Percentiles rank a stretch among this genome's conserved stretches.
phyloP scores from a whole-genome alignment of 495 filamentous ascomycete species.

The Collariella sp. region DNA sequence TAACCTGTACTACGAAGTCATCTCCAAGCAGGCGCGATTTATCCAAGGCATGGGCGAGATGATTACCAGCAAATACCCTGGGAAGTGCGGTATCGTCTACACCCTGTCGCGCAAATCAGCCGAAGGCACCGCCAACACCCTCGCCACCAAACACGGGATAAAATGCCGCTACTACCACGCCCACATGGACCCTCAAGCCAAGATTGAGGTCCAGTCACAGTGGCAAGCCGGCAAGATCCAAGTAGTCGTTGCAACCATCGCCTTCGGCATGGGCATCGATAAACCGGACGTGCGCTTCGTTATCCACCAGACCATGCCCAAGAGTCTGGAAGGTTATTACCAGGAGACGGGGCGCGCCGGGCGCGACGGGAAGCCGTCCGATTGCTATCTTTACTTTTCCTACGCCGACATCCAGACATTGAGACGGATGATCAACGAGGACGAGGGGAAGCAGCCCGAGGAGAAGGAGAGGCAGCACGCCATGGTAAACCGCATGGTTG shows the following conservation, averaged over 20 bases:
- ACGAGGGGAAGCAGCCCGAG: constrained; percentile 45
- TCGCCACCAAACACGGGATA: constrained; percentile 53
- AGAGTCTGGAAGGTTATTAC: constrained; percentile 96
- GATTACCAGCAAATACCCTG: constrained; percentile 56
- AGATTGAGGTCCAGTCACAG: constrained; percentile 56
- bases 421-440: constrained; percentile 68
- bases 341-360: constrained; percentile 95
- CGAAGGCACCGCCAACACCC: constrained; percentile 64
- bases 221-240: constrained; percentile 76
- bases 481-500: constrained; percentile 75
- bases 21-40: constrained; percentile 43
- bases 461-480: constrained; percentile 65
- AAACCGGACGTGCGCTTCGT: constrained; percentile 94
- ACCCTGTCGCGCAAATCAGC: constrained; percentile 78
- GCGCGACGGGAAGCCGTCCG: constrained; percentile 76
- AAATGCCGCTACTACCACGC: constrained; percentile 83
- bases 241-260: constrained; percentile 97
- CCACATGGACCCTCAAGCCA: constrained; percentile 54
- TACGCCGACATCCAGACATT: constrained; percentile 60
- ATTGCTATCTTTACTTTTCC: constrained; percentile 81
- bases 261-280: constrained; percentile 98
- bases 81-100: constrained; percentile 87
- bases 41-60: constrained; percentile 59
- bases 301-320: constrained; percentile 83
- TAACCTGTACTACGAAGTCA: constrained; percentile 82